A percentile compares a stretch with the other conserved stretches of the same genome.
Conservation (phyloP, 2,329 filamentous ascomycete species). For the Penicillium sclerotigenum region DNA sequence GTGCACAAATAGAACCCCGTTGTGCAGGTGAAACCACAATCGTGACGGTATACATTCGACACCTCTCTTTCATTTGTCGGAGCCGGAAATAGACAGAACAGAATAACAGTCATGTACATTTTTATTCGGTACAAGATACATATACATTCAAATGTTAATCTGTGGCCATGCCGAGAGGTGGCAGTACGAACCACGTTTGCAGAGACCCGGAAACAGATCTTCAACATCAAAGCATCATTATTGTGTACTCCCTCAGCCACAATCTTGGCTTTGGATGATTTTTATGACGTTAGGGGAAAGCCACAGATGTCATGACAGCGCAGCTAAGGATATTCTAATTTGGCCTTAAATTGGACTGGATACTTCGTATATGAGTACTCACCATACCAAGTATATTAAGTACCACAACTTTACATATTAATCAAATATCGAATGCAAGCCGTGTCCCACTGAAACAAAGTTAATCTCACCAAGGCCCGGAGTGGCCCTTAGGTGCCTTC, state of each 20-base stretch:
- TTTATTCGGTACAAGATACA: too few relatives aligned
- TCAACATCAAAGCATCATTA: background rate
- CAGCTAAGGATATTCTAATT: background rate
- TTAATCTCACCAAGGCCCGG: background rate
- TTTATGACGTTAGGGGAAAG: background rate
- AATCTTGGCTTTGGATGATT: background rate
- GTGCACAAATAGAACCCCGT: background rate
- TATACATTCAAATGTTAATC: background rate
- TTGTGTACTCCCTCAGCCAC: background rate
- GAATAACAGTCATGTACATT: background rate
- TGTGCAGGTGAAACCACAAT: background rate
- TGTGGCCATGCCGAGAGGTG: background rate
- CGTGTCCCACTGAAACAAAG: background rate
- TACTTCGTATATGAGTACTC: background rate
- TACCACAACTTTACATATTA: background rate
- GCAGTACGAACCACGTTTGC: constrained; percentile 10
- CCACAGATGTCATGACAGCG: constrained; percentile 7
- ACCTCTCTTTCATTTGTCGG: background rate
- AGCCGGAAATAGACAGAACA: background rate
- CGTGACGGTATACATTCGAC: background rate
- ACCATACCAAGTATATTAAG: background rate
- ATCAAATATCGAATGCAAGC: background rate
- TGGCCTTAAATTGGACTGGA: background rate
- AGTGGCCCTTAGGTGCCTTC: background rate
- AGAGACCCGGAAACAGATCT: constrained; percentile 3